These are phyloP conservation scores for Tubosaeta sp. DNA, from an alignment of 768 basidiomycete species.

Conservation along the genomic window DNA sequence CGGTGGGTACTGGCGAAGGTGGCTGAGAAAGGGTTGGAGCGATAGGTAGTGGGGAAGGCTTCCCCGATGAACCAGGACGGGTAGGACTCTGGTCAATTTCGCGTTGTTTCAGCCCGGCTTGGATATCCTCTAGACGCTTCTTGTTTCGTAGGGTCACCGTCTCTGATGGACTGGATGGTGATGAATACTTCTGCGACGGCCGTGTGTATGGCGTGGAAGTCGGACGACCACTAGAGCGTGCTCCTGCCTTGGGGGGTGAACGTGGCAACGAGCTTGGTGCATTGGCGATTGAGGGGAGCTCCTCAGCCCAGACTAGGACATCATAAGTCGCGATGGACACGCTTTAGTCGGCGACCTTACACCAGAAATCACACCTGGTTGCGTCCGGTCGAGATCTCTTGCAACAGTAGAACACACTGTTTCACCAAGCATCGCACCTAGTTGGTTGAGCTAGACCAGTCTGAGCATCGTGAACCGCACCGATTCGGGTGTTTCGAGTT, in stretches of 20 bases:
- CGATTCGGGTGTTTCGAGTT: conserved; percentile 34
- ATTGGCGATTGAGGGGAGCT: conserved; percentile 9
- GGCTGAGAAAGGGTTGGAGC: conserved; percentile 13
- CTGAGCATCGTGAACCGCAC: conserved; percentile 27
- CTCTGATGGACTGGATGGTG: background rate
- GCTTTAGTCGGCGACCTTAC: conserved; percentile 22
- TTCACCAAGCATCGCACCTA: conserved; percentile 1
- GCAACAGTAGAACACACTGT: conserved; percentile 41
- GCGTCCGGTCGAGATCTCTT: conserved; percentile 12
- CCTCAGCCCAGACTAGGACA: conserved; percentile 33
- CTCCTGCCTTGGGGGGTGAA: background rate
- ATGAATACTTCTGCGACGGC: background rate
- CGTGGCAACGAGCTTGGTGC: background rate
- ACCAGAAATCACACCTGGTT: conserved; percentile 34
- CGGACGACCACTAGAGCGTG: background rate
- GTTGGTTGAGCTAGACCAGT: background rate
- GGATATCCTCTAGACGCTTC: conserved; percentile 14
- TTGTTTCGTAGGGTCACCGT: conserved; percentile 5
- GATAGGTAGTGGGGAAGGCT: background rate
- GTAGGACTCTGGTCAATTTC: conserved; percentile 9
- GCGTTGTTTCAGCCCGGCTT: conserved; percentile 16
- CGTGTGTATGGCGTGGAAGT: conserved; percentile 1
- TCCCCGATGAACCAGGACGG: conserved; percentile 3
- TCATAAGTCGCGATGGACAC: background rate
- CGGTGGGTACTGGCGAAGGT: conserved; percentile 25